Base-by-base conservation (phyloP, 176 grass and related monocot species). In the Carex pumila region DNA sequence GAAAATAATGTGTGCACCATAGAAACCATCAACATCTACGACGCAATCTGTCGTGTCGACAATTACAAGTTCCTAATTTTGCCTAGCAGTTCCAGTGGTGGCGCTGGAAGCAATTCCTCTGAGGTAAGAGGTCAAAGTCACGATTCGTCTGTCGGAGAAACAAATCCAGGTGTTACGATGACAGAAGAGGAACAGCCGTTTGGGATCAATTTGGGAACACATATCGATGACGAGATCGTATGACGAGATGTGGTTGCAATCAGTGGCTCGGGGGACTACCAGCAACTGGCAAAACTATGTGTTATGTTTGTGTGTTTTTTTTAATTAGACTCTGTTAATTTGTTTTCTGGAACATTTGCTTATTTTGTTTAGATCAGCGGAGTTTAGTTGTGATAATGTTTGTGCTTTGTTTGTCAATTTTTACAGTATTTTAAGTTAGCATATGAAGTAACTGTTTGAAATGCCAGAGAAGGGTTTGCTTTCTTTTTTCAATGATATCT, bases 1-100 rank as follows among this genome's bases (percentile, higher is more conserved):
- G 79, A 89, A 68, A 83, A 89, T 65, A 49, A 86, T 17, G 36
- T 64, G 57, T 73, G 65, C 76, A 85, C 87, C 55, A 60, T 89
- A 12, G 73, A 85, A 62, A 70, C 63, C 57, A 64, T 50, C 66
- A 83, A 89, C 31, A 66, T 89, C 1, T 84, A 82, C 15, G 73
- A 79, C 1, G 87, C 87, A 4, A 77, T 89, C 21, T 25, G 83
- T 45, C 65, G 58, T 55, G 47, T 56, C 5, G 74, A 85, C 10
- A 34, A 39, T 52, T 89, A 81, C 75, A 66, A 85, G 10, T 89
- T 85, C 52, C 64, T 84, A 34, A 71, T 85, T 34, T 29, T 43
- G 37, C 37, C 67, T 19, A 71, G 12, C 0, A 25, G 81, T 60
- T 61, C 70, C 61, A 19, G 9, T 5, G 49, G 71, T 6, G 5